Evolutionary conservation across 495 filamentous ascomycete species (phyloP), one percentile per base, ranked within the genome.

Genomic region (Podospora bellae-mahoneyi): DNA sequence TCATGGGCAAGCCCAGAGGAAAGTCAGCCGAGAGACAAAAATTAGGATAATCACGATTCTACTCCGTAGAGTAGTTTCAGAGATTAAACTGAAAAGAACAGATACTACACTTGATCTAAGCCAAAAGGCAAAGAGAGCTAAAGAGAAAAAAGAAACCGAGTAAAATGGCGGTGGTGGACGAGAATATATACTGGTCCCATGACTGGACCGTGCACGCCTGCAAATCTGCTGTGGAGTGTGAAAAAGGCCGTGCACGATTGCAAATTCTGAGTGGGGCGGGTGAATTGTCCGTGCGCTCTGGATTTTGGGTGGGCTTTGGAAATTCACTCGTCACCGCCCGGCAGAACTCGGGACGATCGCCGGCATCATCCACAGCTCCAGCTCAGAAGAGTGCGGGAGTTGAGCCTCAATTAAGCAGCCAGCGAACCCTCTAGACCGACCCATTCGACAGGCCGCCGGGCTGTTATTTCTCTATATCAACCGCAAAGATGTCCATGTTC

Each of bases 31-130:
- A 62, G 26, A 2, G 64, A 62, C 84, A 84, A 92, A 92, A 92
- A 93, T 92, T 84, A 85, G 88, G 86, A 87, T 92, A 93, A 93
- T 92, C 88, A 89, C 84, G 84, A 87, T 86, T 90, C 85, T 85
- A 83, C 83, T 84, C 87, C 83, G 81, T 90, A 87, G 88, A 77
- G 74, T 75, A 80, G 78, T 86, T 86, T 85, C 84, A 88, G 85
- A 86, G 83, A 87, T 94, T 93, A 94, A 92, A 94, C 91, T 94
- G 90, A 93, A 93, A 94, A 96, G 92, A 96, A 96, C 92, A 96
- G 92, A 95, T 96, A 95, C 92, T 94, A 95, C 91, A 95, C 92
- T 94, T 94, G 92, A 95, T 94, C 92, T 95, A 90, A 91, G 88
- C 88, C 88, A 90, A 88, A 87, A 88, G 88, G 87, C 74, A 76